Percentiles rank a stretch among this genome's conserved stretches.
Evolutionary conservation across 345 rosid species (phyloP).

Genomic region (Aquilaria sinensis): DNA sequence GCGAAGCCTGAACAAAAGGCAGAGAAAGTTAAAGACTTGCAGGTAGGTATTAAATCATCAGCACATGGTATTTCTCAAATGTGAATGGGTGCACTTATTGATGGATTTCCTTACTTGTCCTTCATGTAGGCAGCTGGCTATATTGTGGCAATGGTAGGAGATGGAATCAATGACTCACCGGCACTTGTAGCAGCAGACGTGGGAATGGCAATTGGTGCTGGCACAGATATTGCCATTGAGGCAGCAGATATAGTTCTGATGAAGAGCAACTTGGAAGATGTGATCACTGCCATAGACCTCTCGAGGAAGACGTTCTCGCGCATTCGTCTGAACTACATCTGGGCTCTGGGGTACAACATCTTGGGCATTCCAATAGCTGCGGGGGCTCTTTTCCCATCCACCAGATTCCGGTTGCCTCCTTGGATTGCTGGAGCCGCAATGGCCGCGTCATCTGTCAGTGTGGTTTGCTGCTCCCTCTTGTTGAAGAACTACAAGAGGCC

Average conservation of each 20-base stretch:
- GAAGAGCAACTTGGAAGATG: slow-evolving; percentile 94
- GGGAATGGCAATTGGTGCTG: slow-evolving; percentile 97
- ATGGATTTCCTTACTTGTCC: not conserved
- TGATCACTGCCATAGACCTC: slow-evolving; percentile 85
- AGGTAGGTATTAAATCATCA: slow-evolving; percentile 34
- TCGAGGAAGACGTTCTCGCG: slow-evolving; percentile 79
- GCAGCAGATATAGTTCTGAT: slow-evolving; percentile 94
- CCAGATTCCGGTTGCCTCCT: slow-evolving; percentile 73
- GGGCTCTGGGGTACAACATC: slow-evolving; percentile 92
- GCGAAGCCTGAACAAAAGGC: slow-evolving; percentile 92
- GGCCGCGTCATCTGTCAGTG: slow-evolving; percentile 97
- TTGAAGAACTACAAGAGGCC: slow-evolving; percentile 71
- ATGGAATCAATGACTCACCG: slow-evolving; percentile 90
- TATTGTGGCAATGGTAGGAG: slow-evolving; percentile 93
- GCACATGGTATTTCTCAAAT: not conserved
- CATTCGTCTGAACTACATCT: slow-evolving; percentile 80
- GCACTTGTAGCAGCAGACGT: slow-evolving; percentile 93
- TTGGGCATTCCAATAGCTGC: slow-evolving; percentile 88
- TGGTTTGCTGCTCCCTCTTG: slow-evolving; percentile 82
- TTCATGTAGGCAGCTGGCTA: slow-evolving; percentile 49
- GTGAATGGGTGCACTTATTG: not conserved
- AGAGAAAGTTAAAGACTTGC: slow-evolving; percentile 77
- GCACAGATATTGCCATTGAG: slow-evolving; percentile 92
- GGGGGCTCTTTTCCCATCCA: slow-evolving; percentile 64
- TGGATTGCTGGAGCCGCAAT: slow-evolving; percentile 99